A percentile compares a stretch with the other conserved stretches of the same genome.
Conservation (phyloP, 139 green algal genomes). For the Chlorella sp. region DNA sequence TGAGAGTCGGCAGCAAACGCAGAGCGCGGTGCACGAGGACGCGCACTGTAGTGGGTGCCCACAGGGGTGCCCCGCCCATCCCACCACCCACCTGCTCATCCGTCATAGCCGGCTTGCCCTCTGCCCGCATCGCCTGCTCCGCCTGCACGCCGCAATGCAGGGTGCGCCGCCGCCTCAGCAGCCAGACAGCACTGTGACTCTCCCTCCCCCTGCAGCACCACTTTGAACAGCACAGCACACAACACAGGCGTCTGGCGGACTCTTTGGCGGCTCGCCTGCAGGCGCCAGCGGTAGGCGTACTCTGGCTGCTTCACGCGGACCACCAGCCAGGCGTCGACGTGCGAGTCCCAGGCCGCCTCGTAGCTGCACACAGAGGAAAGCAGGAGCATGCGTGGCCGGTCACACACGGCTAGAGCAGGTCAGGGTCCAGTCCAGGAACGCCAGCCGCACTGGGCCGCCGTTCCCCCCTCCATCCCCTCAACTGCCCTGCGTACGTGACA, state of each 20-base stretch:
- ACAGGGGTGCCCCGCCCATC: too few species aligned
- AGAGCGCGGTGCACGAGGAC: too few species aligned
- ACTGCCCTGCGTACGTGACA: too few species aligned
- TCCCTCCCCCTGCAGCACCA: too few species aligned
- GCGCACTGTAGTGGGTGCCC: too few species aligned
- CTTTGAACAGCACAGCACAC: too few species aligned
- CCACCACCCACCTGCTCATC: slow-evolving; percentile 68
- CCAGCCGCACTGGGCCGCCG: too few species aligned
- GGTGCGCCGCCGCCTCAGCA: too few species aligned
- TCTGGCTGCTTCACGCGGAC: slow-evolving; percentile 79
- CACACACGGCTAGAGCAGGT: background rate
- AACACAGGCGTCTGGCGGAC: background rate
- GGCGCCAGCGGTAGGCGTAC: slow-evolving; percentile 76
- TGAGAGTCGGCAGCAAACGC: too few species aligned
- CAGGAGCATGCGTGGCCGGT: background rate
- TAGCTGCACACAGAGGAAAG: slow-evolving; percentile 53
- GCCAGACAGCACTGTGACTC: too few species aligned
- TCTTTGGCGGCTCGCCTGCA: slow-evolving; percentile 37
- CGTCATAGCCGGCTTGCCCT: slow-evolving; percentile 88
- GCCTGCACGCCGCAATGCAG: slow-evolving; percentile 84
- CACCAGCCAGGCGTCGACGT: slow-evolving; percentile 95
- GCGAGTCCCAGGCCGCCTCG: slow-evolving; percentile 70
- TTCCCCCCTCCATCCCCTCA: too few species aligned
- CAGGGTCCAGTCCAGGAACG: too few species aligned
- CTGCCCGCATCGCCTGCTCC: slow-evolving; percentile 85